Conservation (phyloP, 2,329 filamentous ascomycete species). For the Bisporella sp. region DNA sequence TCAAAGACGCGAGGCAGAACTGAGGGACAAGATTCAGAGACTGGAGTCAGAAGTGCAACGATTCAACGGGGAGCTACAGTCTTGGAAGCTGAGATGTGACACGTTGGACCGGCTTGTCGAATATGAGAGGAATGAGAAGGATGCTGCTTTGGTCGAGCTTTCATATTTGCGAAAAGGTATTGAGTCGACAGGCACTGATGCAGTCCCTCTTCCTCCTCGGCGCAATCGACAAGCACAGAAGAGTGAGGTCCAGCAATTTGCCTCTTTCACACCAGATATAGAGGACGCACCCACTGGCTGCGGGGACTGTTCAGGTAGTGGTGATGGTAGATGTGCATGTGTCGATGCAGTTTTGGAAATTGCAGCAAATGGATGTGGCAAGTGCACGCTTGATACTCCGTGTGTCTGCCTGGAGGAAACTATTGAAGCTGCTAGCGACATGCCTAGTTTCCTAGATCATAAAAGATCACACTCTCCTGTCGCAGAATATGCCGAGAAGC, state of each 20-base stretch:
- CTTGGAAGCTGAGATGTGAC: conserved; percentile 27
- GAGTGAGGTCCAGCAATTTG: conserved; percentile 13
- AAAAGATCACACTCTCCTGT: conserved; percentile 27
- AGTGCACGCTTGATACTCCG: conserved; percentile 53
- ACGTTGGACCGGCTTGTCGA: conserved; percentile 27
- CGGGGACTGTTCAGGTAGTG: conserved; percentile 46
- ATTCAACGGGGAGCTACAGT: conserved; percentile 36
- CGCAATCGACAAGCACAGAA: conserved; percentile 17
- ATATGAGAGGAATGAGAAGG: conserved; percentile 34
- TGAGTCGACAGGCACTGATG: conserved; percentile 28
- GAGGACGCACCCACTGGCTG: conserved; percentile 34
- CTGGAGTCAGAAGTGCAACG: conserved; percentile 62
- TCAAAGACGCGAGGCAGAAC: conserved; percentile 49
- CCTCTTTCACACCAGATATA: conserved; percentile 19
- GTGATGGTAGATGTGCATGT: conserved; percentile 43
- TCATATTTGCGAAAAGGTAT: conserved; percentile 26
- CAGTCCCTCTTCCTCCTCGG: conserved; percentile 32
- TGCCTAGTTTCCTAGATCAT: conserved; percentile 12
- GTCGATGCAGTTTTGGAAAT: conserved; percentile 50
- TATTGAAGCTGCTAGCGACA: conserved; percentile 13
- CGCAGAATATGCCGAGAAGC: conserved; percentile 40
- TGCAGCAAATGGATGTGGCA: conserved; percentile 53
- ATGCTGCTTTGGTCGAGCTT: conserved; percentile 35
- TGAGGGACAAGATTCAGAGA: conserved; percentile 45
- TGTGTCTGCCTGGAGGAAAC: conserved; percentile 54